phyloP scores from a whole-genome alignment of 768 basidiomycete species.

The Paxillus rubicundulus region DNA sequence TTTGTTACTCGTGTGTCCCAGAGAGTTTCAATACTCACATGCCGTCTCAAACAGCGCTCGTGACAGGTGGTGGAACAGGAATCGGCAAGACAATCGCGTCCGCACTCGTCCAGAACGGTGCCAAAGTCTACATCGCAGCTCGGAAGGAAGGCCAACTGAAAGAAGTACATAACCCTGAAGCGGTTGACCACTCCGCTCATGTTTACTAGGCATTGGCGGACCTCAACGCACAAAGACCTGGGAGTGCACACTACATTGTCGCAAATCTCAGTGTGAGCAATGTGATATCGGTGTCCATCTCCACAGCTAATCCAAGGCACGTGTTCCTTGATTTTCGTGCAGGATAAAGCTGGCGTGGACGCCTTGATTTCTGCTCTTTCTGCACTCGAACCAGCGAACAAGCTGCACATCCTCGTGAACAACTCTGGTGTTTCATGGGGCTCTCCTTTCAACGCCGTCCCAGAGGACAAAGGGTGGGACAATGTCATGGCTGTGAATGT shows the following conservation, averaged over 20 bases:
- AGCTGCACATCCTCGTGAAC: slow-evolving; percentile 80
- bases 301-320: neutral
- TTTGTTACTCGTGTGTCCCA: neutral
- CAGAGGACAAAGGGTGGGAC: slow-evolving; percentile 86
- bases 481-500: slow-evolving; percentile 81
- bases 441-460: slow-evolving; percentile 63
- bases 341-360: slow-evolving; percentile 81
- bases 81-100: slow-evolving; percentile 84
- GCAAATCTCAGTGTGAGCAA: slow-evolving; percentile 67
- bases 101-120: slow-evolving; percentile 81
- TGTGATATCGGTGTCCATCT: neutral
- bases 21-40: neutral
- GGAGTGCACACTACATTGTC: slow-evolving; percentile 68
- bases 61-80: slow-evolving; percentile 83
- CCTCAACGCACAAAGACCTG: slow-evolving; percentile 58
- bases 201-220: slow-evolving; percentile 47
- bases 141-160: slow-evolving; percentile 77
- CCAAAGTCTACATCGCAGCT: slow-evolving; percentile 86
- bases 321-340: neutral
- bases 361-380: slow-evolving; percentile 66
- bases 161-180: slow-evolving; percentile 44
- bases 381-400: slow-evolving; percentile 53
- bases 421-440: slow-evolving; percentile 85
- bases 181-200: neutral
- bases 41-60: slow-evolving; percentile 48